Conservation (phyloP, 495 filamentous ascomycete species). For the Tuber borchii region DNA sequence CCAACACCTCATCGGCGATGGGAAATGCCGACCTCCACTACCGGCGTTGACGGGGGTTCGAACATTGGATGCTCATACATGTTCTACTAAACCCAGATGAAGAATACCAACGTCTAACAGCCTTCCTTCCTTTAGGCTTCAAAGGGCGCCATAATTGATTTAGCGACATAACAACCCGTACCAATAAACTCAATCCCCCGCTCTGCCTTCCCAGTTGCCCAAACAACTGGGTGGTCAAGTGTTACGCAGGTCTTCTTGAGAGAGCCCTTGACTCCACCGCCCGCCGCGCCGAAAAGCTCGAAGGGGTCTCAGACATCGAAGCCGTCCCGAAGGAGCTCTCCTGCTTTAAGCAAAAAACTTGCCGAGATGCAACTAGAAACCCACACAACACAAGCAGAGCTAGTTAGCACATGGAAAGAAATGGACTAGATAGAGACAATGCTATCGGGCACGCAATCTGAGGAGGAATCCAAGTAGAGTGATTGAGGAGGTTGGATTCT, state of each 20-base stretch:
- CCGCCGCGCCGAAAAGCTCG: background rate
- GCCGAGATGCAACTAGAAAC: too few relatives aligned
- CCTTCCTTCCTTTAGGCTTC: slow-evolving; percentile 12
- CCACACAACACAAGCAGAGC: too few relatives aligned
- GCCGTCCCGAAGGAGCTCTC: too few relatives aligned
- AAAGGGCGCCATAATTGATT: slow-evolving; percentile 7
- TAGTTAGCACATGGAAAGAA: slow-evolving; percentile 4
- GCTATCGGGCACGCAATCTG: background rate
- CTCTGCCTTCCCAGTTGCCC: slow-evolving; percentile 4
- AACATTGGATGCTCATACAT: slow-evolving; percentile 28
- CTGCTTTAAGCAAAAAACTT: too few relatives aligned
- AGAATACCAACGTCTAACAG: slow-evolving; percentile 11
- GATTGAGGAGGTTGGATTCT: background rate
- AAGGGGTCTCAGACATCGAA: slow-evolving; percentile 12
- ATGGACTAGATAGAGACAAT: background rate
- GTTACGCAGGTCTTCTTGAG: slow-evolving; percentile 15
- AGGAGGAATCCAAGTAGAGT: background rate
- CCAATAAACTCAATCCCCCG: slow-evolving; percentile 14
- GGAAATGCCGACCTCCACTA: slow-evolving; percentile 15
- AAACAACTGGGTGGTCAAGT: slow-evolving; percentile 14
- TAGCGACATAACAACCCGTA: background rate
- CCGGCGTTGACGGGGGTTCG: slow-evolving; percentile 29
- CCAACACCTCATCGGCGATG: slow-evolving; percentile 18
- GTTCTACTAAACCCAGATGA: slow-evolving; percentile 24
- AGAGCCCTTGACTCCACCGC: slow-evolving; percentile 11